Conservation (phyloP, 352 stramenopile genomes). For the Pythium dissotocum region DNA sequence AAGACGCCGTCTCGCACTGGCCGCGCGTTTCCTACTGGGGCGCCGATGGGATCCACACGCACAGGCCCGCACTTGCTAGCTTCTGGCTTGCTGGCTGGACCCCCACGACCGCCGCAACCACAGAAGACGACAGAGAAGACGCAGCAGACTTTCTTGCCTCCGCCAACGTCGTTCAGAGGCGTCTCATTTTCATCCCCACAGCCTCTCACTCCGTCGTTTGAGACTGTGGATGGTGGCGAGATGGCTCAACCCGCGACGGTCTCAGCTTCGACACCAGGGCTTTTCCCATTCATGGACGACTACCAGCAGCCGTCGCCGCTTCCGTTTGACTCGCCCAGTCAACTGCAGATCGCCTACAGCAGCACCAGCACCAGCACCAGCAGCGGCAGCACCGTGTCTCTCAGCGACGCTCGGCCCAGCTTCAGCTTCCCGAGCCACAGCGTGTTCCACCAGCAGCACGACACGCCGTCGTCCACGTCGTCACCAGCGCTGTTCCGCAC, state of each 20-base stretch:
- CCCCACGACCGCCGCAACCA: slow-evolving; percentile 11
- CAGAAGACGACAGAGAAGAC: not conserved
- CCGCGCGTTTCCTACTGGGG: not conserved
- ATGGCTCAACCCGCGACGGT: not conserved
- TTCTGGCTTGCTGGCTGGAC: slow-evolving; percentile 17
- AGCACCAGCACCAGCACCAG: not conserved
- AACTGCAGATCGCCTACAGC: not conserved
- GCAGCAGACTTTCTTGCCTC: not conserved
- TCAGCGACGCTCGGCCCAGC: not conserved
- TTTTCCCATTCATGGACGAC: slow-evolving; percentile 2
- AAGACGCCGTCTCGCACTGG: not conserved
- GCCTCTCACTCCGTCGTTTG: not conserved
- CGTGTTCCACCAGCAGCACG: slow-evolving; percentile 14
- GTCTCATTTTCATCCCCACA: not conserved
- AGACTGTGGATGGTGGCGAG: not conserved
- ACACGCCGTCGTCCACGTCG: not conserved
- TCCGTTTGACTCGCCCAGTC: not conserved
- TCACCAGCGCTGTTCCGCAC: slow-evolving; percentile 13
- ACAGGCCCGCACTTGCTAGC: slow-evolving; percentile 1
- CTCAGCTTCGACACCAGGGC: not conserved
- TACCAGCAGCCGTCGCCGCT: not conserved
- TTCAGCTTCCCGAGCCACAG: slow-evolving; percentile 19
- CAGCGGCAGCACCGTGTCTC: not conserved
- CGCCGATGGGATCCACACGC: not conserved
- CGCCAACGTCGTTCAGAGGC: not conserved